These are phyloP conservation scores for Coleophoma eucalyptorum DNA, from an alignment of 2,329 filamentous ascomycete species.

Conservation along the genomic window DNA sequence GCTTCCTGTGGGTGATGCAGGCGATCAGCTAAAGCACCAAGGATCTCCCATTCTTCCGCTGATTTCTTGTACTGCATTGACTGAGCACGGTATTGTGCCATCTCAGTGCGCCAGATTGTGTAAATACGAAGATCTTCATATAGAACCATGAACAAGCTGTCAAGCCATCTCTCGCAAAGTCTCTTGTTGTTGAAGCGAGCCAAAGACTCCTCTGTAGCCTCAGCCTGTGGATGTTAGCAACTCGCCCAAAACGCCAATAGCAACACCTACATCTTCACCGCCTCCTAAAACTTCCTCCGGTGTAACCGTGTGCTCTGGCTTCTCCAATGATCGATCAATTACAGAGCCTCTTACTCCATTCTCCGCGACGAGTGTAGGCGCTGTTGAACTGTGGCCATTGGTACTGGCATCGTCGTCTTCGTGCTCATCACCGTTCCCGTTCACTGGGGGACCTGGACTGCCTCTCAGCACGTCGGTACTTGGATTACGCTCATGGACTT, in stretches of 20 bases:
- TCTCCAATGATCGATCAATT: conserved; percentile 55
- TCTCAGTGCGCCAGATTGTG: conserved; percentile 98
- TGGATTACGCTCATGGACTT: conserved; percentile 60
- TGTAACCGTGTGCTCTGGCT: conserved; percentile 74
- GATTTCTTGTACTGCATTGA: conserved; percentile 96
- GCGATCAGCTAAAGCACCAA: conserved; percentile 87
- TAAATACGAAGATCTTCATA: conserved; percentile 98
- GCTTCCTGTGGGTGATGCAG: conserved; percentile 91
- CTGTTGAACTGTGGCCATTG: conserved; percentile 20
- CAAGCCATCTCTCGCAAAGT: conserved; percentile 94
- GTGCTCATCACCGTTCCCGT: conserved; percentile 35
- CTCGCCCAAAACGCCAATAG: conserved; percentile 14
- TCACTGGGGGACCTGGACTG: conserved; percentile 54
- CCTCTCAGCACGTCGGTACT: conserved; percentile 77
- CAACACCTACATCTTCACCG: conserved; percentile 58
- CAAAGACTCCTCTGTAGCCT: conserved; percentile 67
- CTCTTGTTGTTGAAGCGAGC: conserved; percentile 96
- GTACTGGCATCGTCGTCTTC: conserved; percentile 23
- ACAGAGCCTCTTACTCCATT: conserved; percentile 16
- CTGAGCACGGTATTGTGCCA: conserved; percentile 91
- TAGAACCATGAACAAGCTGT: conserved; percentile 98
- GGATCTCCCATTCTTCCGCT: conserved; percentile 96
- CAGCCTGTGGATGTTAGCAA: conserved; percentile 40
- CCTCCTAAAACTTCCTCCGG: conserved; percentile 75
- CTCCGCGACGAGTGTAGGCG: conserved; percentile 17